phyloP scores from a whole-genome alignment of 2,329 filamentous ascomycete genomes.

The Trichoderma simmonsii region DNA sequence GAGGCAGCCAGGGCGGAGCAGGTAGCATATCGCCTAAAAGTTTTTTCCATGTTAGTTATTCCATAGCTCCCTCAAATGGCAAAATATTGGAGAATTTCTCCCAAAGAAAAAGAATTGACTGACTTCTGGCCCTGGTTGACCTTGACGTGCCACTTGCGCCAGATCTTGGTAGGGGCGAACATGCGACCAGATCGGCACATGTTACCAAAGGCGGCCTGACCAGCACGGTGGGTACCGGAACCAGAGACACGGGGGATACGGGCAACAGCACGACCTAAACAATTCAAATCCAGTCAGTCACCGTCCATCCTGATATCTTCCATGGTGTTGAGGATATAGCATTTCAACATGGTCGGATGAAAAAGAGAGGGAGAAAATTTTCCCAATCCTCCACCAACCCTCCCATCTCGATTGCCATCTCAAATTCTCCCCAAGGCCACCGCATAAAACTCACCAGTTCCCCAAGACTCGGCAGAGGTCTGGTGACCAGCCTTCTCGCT shows the following conservation, averaged over 20 bases:
- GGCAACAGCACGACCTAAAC: slow-evolving; percentile 92
- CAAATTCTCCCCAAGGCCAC: background rate
- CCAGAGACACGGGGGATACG: slow-evolving; percentile 99
- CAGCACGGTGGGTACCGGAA: slow-evolving; percentile 99
- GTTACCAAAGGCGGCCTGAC: slow-evolving; percentile 99
- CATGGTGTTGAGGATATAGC: background rate
- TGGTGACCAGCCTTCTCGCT: slow-evolving; percentile 99
- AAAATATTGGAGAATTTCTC: background rate
- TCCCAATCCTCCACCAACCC: background rate
- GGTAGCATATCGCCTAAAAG: slow-evolving; percentile 84
- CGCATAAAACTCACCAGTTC: slow-evolving; percentile 73
- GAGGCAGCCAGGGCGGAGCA: slow-evolving; percentile 96
- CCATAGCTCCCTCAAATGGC: background rate
- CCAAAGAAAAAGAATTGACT: slow-evolving; percentile 33
- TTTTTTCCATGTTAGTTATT: slow-evolving; percentile 25
- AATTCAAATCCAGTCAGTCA: slow-evolving; percentile 2
- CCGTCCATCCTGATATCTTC: background rate
- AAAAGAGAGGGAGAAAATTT: background rate
- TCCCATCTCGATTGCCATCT: background rate
- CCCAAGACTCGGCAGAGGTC: slow-evolving; percentile 99
- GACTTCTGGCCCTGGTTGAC: slow-evolving; percentile 98
- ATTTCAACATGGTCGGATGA: background rate
- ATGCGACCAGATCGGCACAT: slow-evolving; percentile 99
- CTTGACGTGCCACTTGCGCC: slow-evolving; percentile 99
- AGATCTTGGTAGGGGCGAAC: slow-evolving; percentile 99